phyloP scores from a whole-genome alignment of 2,329 filamentous ascomycete species.

The Claviceps spartinae region DNA sequence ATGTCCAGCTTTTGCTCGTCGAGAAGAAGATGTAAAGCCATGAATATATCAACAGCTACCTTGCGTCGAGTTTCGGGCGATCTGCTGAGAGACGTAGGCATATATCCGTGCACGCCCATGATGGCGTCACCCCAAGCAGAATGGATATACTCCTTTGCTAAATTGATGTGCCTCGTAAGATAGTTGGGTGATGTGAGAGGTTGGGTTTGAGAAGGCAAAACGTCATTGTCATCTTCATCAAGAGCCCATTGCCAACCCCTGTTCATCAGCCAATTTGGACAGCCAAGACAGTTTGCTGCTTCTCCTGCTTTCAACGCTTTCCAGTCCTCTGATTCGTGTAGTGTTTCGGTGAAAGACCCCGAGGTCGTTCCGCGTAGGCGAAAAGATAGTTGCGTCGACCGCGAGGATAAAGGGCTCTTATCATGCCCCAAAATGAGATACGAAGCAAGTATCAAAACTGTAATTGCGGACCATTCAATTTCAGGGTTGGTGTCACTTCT shows the following conservation, averaged over 20 bases:
- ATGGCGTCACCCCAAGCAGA: conserved; percentile 44
- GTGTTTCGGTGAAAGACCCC: conserved; percentile 19
- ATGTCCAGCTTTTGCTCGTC: conserved; percentile 80
- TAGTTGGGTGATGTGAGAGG: conserved; percentile 23
- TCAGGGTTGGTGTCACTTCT: conserved; percentile 34
- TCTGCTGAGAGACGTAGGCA: conserved; percentile 45
- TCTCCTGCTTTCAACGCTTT: conserved; percentile 32
- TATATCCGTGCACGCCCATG: conserved; percentile 41
- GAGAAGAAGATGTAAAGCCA: conserved; percentile 71
- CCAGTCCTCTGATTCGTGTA: conserved; percentile 30
- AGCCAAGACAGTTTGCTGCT: conserved; percentile 33
- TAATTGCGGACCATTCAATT: conserved; percentile 56
- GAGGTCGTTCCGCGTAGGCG: conserved; percentile 21
- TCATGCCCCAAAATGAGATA: conserved; percentile 44
- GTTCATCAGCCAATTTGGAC: conserved; percentile 45
- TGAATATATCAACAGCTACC: conserved; percentile 51
- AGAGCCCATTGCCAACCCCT: conserved; percentile 60
- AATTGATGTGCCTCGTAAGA: conserved; percentile 36
- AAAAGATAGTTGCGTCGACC: conserved; percentile 14
- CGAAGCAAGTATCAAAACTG: conserved; percentile 49
- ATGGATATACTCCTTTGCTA: conserved; percentile 52
- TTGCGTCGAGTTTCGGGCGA: conserved; percentile 44
- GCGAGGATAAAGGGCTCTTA: conserved; percentile 13
- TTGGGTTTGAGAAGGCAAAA: conserved; percentile 14
- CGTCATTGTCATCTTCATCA: conserved; percentile 34